Evolutionary conservation across 345 rosid species (phyloP), one percentile per base, ranked within the genome.

Genomic region (Arabidopsis arenosa): DNA sequence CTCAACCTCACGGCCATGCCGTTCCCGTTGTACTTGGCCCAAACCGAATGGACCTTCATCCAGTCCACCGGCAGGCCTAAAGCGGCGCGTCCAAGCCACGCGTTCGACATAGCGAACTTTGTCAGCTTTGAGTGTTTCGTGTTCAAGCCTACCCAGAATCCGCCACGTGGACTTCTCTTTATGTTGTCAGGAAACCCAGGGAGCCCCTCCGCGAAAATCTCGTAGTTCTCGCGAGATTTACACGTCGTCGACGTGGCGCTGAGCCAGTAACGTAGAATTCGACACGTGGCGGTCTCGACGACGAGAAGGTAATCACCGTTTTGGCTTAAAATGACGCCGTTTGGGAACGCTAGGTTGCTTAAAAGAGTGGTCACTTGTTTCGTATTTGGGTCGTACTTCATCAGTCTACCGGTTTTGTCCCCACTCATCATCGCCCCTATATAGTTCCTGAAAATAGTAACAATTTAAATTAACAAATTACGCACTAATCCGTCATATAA

Each of bases 181-280:
- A 89, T 85, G 63, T 89, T 92, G 68, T 92, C 96, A 3, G 92
- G 90, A 55, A 88, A 84, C 15, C 96, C 91, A 3, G 84, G 87
- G 47, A 92, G 86, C 40, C 11, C 47, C 11, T 74, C 73, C 7
- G 86, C 86, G 5, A 92, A 81, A 10, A 78, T 33, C 21, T 83
- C 88, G 33, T 74, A 49, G 68, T 13, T 2, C 9, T 74, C 41
- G 74, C 60, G 21, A 68, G 74, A 58, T 53, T 81, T 17, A 71
- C 23, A 2, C 45, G 74, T 64, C 9, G 33, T 30, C 41, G 64
- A 66, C 52, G 74, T 66, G 37, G 66, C 64, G 36, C 67, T 74
- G 3, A 89, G 82, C 85, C 88, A 74, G 55, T 80, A 85, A 53
- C 79, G 85, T 15, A 84, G 65, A 54, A 91, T 77, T 15, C 85